Base-by-base conservation (phyloP, 2,329 filamentous ascomycete genomes). In the Aspergillus pseudoterreus region DNA sequence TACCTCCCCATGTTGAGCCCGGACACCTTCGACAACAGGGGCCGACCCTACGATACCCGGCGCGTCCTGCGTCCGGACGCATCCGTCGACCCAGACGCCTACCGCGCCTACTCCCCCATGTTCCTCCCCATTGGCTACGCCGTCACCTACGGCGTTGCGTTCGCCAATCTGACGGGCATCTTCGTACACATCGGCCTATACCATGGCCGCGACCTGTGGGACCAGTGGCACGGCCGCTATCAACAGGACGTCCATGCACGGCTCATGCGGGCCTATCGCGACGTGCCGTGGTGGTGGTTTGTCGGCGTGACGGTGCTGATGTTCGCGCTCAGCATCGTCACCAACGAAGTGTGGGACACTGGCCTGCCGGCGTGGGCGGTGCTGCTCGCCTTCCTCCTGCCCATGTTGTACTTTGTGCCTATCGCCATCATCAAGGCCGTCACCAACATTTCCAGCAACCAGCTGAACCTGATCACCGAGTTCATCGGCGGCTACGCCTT, bases 81-180 rank as follows among this genome's bases (percentile, higher is more conserved):
- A n/a, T 61, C 62, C 1, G 81, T 88, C 52, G 79, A 87, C 64
- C 76, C 79, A 59, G 76, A 75, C 2, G 80, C 80, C 12, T 88
- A 88, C 67, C 72, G 78, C 55, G 72, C 74, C 19, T 87, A 88
- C 65, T 87, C 84, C 17, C 85, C 85, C 1, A 75, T 87, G 4
- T 87, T 81, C 61, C 72, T 88, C 17, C 78, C 82, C 0, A 78
- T 83, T 0, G 84, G 85, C 53, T 88, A 75, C 53, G 71, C 72
- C 17, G 58, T 77, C 43, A 71, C 66, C 1, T 78, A 88, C 59
- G 84, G 84, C 1, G 71, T 87, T 10, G 82, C 82, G 0, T 88
- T 88, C 62, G 85, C 85, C n/a, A 82, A 84, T 19, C 78, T 87
- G 24, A 78, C 82, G 0, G 81, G 83, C 9, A 82, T 72, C n/a